Evolutionary conservation across 2,329 filamentous ascomycete genomes (phyloP), one percentile per base, ranked within the genome.

Genomic region (Phialophora verrucosa): DNA sequence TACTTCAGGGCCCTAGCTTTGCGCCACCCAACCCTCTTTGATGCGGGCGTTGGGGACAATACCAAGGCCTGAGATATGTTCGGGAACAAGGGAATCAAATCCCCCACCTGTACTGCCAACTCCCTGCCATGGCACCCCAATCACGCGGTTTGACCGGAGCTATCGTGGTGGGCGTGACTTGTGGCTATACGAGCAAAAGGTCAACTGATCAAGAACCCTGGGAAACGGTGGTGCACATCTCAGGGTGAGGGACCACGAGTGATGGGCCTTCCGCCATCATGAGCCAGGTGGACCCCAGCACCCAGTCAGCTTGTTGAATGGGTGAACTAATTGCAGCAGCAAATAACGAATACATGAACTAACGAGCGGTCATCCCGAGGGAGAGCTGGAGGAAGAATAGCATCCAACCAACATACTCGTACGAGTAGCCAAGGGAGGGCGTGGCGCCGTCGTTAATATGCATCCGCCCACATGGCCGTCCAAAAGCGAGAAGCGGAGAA

Each of bases 101-200:
- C n/a, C 60, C 53, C 61, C 61, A 57, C 61, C 61, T n/a, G 38
- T 56, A 29, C 23, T 32, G 51, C 38, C n/a, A 17, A 42, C 17
- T 17, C 29, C 31, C 53, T 55, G 29, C 53, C n/a, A 29, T 25
- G 12, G 29, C 25, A 55, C 25, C 23, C 38, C 31, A 44, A 25
- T 47, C 44, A 50, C 61, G 61, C 61, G 57, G 61, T 58, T 58
- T 58, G 53, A n/a, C 61, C 61, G 53, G 61, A 8, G 23, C 47
- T 53, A 17, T 7, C 17, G 38, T n/a, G 38, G 32, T 8, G 3
- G 25, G 58, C 27, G 42, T 60, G 44, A 27, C 44, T 51, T 17
- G 14, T 51, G n/a, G 42, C 12, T 27, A 56, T 58, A 63, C 61
- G 61, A 62, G 49, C 59, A 62, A 62, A 62, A 49, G 59, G 50